These are phyloP conservation scores for Cytidiella melzeri DNA, from an alignment of 768 basidiomycete genomes.

Conservation along the genomic window DNA sequence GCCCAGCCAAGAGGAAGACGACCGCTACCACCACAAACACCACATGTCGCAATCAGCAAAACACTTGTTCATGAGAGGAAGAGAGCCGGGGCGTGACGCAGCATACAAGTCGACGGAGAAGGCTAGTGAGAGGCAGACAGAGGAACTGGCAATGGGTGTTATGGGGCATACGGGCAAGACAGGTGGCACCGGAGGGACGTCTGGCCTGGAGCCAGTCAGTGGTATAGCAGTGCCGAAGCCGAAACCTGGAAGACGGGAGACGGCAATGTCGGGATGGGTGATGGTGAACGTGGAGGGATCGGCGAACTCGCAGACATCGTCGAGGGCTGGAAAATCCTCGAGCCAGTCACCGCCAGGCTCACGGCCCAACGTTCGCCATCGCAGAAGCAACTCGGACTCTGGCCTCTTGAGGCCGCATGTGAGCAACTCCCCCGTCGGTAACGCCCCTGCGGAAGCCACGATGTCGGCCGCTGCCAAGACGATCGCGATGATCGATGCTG, in stretches of 20 bases:
- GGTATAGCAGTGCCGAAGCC: not conserved
- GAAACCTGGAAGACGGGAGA: slow-evolving; percentile 8
- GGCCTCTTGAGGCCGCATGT: slow-evolving; percentile 14
- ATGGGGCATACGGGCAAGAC: not conserved
- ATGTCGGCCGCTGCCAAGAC: slow-evolving; percentile 53
- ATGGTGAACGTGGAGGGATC: slow-evolving; percentile 22
- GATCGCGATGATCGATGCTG: slow-evolving; percentile 53
- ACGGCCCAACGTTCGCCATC: slow-evolving; percentile 15
- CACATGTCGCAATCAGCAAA: not conserved
- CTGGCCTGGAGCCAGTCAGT: not conserved
- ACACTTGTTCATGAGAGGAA: not conserved
- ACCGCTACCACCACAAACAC: not conserved
- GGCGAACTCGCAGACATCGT: slow-evolving; percentile 2
- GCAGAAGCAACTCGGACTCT: slow-evolving; percentile 22
- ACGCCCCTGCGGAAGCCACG: slow-evolving; percentile 17
- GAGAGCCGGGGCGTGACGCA: not conserved
- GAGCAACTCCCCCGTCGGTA: slow-evolving; percentile 3
- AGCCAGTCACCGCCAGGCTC: slow-evolving; percentile 12
- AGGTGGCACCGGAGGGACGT: not conserved
- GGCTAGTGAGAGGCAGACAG: not conserved
- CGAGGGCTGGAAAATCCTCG: slow-evolving; percentile 14
- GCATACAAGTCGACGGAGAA: not conserved
- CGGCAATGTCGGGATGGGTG: slow-evolving; percentile 23
- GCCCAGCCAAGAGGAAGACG: slow-evolving; percentile 18
- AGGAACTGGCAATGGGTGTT: not conserved